phyloP scores from a whole-genome alignment of 1,139 yeast genomes.

The Geotrichum reessii region DNA sequence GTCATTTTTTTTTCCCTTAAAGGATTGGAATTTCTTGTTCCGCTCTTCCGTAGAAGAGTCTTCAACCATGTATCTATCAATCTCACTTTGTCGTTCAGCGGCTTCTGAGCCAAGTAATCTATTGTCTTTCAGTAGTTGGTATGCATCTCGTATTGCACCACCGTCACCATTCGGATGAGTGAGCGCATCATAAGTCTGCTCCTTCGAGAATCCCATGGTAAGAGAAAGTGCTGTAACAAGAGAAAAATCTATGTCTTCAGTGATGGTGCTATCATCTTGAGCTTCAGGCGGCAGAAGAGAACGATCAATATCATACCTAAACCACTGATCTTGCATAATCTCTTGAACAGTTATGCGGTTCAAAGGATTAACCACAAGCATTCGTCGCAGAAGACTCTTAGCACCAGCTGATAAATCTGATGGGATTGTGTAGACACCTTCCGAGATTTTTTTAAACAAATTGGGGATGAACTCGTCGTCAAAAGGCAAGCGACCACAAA shows the following conservation, averaged over 20 bases:
- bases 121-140: slow-evolving; percentile 81
- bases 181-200: slow-evolving; percentile 77
- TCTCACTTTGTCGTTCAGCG: slow-evolving; percentile 28
- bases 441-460: slow-evolving; percentile 85
- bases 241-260: slow-evolving; percentile 59
- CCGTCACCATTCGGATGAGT: slow-evolving; percentile 43
- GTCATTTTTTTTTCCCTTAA: slow-evolving; percentile 17
- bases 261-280: slow-evolving; percentile 31
- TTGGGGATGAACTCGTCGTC: slow-evolving; percentile 98
- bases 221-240: slow-evolving; percentile 71
- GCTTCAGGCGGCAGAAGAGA: slow-evolving; percentile 65
- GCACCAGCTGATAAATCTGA: slow-evolving; percentile 86
- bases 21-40: slow-evolving; percentile 2
- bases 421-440: slow-evolving; percentile 92
- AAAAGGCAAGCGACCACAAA: slow-evolving; percentile 94
- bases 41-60: slow-evolving; percentile 22
- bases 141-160: slow-evolving; percentile 88
- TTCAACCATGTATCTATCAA: slow-evolving; percentile 34
- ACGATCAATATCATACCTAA: slow-evolving; percentile 73
- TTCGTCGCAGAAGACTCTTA: slow-evolving; percentile 73
- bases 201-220: slow-evolving; percentile 90
- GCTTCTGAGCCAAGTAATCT: slow-evolving; percentile 41
- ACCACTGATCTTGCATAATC: slow-evolving; percentile 96
- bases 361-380: slow-evolving; percentile 95
- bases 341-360: slow-evolving; percentile 93